phyloP scores from a whole-genome alignment of 805 yeast genomes.

The Kazachstania taianensis region DNA sequence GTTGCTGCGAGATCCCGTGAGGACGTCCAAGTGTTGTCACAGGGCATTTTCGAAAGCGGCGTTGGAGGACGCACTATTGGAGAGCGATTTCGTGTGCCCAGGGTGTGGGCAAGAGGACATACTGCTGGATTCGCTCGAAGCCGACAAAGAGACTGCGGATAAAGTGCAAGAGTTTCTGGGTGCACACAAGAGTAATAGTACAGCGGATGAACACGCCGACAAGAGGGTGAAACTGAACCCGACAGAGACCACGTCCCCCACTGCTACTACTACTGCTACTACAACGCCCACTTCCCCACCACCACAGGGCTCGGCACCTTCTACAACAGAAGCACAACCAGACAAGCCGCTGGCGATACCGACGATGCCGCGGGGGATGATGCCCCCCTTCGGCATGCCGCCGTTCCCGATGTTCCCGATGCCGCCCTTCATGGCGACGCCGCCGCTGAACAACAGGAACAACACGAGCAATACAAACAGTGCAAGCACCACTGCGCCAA shows the following conservation, averaged over 20 bases:
- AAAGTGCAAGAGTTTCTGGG: too few species aligned
- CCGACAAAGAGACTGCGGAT: slow-evolving; percentile 37
- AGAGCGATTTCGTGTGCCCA: slow-evolving; percentile 85
- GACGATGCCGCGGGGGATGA: slow-evolving; percentile 9
- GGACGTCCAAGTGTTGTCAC: slow-evolving; percentile 69
- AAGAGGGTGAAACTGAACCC: neutral
- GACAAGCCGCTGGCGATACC: neutral
- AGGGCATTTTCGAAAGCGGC: slow-evolving; percentile 48
- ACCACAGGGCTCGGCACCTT: too few species aligned
- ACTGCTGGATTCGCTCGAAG: slow-evolving; percentile 58
- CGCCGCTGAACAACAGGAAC: neutral
- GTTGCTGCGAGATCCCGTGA: slow-evolving; percentile 60
- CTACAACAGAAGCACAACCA: too few species aligned
- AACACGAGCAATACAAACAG: neutral
- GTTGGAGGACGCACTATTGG: slow-evolving; percentile 59
- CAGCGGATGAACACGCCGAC: neutral
- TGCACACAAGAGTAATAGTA: too few species aligned
- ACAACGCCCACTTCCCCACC: neutral
- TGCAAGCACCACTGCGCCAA: neutral
- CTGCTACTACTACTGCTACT: neutral
- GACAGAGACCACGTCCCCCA: neutral
- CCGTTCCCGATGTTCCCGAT: slow-evolving; percentile 31
- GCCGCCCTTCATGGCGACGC: slow-evolving; percentile 5
- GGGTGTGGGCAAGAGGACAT: slow-evolving; percentile 68
- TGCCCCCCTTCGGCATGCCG: slow-evolving; percentile 29